Evolutionary conservation across 2,329 filamentous ascomycete species (phyloP), one percentile per base, ranked within the genome.

Genomic region (Ceratocystis cubensis): DNA sequence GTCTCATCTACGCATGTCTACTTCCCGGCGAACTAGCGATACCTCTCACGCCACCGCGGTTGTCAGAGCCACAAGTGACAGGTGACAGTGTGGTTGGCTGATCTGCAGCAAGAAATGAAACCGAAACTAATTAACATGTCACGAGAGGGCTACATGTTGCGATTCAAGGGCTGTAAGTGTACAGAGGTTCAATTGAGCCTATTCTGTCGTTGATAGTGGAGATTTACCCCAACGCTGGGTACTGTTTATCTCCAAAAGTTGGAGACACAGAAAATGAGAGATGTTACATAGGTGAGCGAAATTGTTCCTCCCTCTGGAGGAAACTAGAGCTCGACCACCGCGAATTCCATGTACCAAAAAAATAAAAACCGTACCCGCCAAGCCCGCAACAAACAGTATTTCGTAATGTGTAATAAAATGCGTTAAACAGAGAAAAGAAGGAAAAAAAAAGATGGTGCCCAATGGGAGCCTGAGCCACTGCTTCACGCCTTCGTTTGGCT

Each of bases 171-270:
- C 7, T 33, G 10, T n/a, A 57, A n/a, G 28, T 57, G 53, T 57
- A 57, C 53, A 57, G 53, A 57, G 53, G 53, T 57, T 57, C 53
- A 33, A 57, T 57, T 57, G 53, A 57, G 53, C 53, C 53, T 57
- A 57, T 57, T 57, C 53, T 57, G 48, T 50, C 48, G 48, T 50
- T 50, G 48, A 20, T 50, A 50, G 48, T 50, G 48, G 48, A 50
- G 48, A 25, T 10, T 50, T 10, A 57, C 53, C 53, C 53, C 53
- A 57, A 57, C 22, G 22, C 13, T 57, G 25, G 28, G 28, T 10
- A 15, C 37, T 41, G 25, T 33, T 2, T 30, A 17, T 57, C 53
- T 57, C 53, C 53, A 30, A 57, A 15, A 2, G 6, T 57, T 57
- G 53, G 53, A 57, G 53, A 2, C 17, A 17, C 22, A 57, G 20